phyloP scores from a whole-genome alignment of 164 flowering plant genomes.

The Platanus orientalis region DNA sequence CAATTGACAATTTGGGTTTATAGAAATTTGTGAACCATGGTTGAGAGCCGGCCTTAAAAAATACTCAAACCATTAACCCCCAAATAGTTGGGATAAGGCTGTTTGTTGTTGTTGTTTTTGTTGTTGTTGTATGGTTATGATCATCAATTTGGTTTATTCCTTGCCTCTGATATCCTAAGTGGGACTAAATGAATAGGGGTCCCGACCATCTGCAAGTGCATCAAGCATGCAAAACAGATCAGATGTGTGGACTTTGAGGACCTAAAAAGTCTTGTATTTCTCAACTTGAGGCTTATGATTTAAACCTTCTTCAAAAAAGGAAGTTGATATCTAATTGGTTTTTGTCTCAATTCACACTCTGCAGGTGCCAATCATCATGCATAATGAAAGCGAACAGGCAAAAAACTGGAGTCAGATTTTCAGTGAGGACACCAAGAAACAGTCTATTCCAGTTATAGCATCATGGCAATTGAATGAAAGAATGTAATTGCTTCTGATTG shows the following conservation, averaged over 20 bases:
- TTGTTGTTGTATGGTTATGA: too few relatives aligned
- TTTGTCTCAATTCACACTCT: not conserved
- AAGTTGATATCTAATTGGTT: not conserved
- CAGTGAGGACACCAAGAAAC: slow-evolving; percentile 88
- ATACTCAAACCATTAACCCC: too few relatives aligned
- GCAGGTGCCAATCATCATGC: slow-evolving; percentile 89
- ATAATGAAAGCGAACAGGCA: slow-evolving; percentile 81
- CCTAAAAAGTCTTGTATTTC: too few relatives aligned
- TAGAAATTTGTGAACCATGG: too few relatives aligned
- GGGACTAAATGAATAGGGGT: not conserved
- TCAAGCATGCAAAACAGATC: not conserved
- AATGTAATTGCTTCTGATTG: slow-evolving; percentile 46
- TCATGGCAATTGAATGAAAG: slow-evolving; percentile 98
- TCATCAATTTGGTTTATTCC: not conserved
- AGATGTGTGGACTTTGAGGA: too few relatives aligned
- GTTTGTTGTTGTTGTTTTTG: too few relatives aligned
- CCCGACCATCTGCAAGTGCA: not conserved
- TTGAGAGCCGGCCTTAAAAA: too few relatives aligned
- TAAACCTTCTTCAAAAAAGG: too few relatives aligned
- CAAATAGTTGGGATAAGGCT: too few relatives aligned
- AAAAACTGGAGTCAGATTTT: slow-evolving; percentile 76
- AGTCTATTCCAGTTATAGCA: slow-evolving; percentile 86
- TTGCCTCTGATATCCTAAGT: not conserved
- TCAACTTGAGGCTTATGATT: too few relatives aligned
- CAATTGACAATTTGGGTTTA: too few relatives aligned